Evolutionary conservation across 164 flowering plant genomes (phyloP).

Genomic region (Liquidambar formosana): DNA sequence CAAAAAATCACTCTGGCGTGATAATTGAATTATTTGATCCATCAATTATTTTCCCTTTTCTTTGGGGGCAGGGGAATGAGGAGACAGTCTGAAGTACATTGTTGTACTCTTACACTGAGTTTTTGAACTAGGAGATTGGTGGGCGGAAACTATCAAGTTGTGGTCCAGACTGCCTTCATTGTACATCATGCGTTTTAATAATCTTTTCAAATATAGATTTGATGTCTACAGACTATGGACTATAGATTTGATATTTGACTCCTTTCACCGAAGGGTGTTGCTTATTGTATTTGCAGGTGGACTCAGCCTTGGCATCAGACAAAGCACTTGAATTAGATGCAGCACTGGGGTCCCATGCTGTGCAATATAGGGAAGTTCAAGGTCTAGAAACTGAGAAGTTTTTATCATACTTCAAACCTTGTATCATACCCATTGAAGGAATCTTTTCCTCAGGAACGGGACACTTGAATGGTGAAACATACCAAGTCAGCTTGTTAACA

Average conservation of each 20-base stretch:
- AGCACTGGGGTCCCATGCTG: slow-evolving; percentile 56
- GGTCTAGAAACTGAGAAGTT: slow-evolving; percentile 73
- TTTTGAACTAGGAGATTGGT: too few relatives aligned
- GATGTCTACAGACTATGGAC: not conserved
- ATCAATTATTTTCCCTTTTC: not conserved
- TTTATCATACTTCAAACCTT: slow-evolving; percentile 72
- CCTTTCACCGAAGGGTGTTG: not conserved
- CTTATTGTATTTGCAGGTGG: slow-evolving; percentile 39
- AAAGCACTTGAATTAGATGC: slow-evolving; percentile 69
- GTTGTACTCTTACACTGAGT: too few relatives aligned
- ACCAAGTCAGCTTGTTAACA: slow-evolving; percentile 43
- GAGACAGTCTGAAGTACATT: too few relatives aligned
- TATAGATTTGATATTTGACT: not conserved
- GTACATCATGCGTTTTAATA: too few relatives aligned
- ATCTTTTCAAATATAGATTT: not conserved
- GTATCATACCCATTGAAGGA: slow-evolving; percentile 69
- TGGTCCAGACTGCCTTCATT: too few relatives aligned
- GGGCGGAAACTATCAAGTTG: too few relatives aligned
- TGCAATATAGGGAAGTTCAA: slow-evolving; percentile 69
- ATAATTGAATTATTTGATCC: not conserved
- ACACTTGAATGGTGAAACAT: slow-evolving; percentile 28
- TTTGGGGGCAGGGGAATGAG: not conserved
- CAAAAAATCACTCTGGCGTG: not conserved
- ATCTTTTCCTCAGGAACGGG: slow-evolving; percentile 37
- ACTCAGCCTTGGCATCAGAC: slow-evolving; percentile 54